Evolutionary conservation across 2,329 filamentous ascomycete genomes (phyloP), one percentile per base, ranked within the genome.

Genomic region (Arthroderma sp.): DNA sequence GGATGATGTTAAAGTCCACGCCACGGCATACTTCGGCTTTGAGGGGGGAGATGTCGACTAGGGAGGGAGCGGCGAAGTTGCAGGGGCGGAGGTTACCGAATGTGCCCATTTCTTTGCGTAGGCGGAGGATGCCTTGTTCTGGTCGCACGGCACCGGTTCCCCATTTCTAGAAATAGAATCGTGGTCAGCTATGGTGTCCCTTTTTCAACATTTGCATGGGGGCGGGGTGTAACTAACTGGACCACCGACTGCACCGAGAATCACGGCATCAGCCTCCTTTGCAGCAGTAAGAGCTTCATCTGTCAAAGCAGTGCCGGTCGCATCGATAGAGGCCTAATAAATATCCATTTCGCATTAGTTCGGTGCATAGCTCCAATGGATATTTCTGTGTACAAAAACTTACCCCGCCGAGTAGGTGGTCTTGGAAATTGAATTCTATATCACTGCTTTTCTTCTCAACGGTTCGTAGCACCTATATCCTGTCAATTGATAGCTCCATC

Each of bases 41-140:
- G 51, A 96, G 78, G 0, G 89, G 89, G 7, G 87, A 95, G 59
- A 74, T 76, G 41, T 88, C 80, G 58, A 94, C 80, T 41, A 95
- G 81, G 29, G 79, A 76, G 43, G 89, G 84, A 1, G 87, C 88
- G 42, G 86, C 86, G 70, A 98, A 96, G 75, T 85, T 93, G 75
- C 89, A 96, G 6, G 88, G 89, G 4, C 89, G 82, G 47, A 96
- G 80, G 76, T 96, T 96, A 56, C 88, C 89, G 68, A 93, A 96
- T 46, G 89, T 86, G 59, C 77, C 75, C 74, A 96, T 84, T 68
- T 95, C 85, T 68, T 93, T 95, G 68, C 89, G 86, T 44, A 96
- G 83, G 54, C 73, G 77, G 50, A 96, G 81, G 57, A 96, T 80
- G 50, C 89, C 89, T 68, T 95, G 86, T 65, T 96, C 89, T 1